These are phyloP conservation scores for Suillus subaureus DNA, from an alignment of 768 basidiomycete species.

Conservation along the genomic window DNA sequence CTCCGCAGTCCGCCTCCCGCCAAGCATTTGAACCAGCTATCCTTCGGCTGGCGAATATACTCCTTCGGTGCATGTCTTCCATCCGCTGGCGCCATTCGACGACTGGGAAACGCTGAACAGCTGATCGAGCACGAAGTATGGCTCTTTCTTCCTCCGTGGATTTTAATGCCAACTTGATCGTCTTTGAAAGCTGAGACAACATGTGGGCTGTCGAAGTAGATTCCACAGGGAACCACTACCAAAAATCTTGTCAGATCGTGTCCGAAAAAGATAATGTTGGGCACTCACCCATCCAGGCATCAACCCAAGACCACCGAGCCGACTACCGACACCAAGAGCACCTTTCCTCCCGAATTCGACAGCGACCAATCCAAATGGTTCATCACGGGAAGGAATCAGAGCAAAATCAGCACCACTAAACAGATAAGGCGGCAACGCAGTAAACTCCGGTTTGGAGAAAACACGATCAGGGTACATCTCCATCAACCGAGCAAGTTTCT, in stretches of 20 bases:
- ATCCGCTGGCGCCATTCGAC: conserved; percentile 96
- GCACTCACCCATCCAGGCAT: conserved; percentile 95
- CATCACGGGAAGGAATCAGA: conserved; percentile 93
- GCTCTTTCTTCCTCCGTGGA: conserved; percentile 91
- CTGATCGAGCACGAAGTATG: conserved; percentile 89
- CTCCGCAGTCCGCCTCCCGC: conserved; percentile 70
- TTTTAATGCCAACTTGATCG: conserved; percentile 91
- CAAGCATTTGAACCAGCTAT: conserved; percentile 76
- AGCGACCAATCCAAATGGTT: conserved; percentile 94
- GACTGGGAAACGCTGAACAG: conserved; percentile 97
- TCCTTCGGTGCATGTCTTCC: conserved; percentile 93
- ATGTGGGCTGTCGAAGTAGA: conserved; percentile 91
- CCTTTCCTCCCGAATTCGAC: conserved; percentile 97
- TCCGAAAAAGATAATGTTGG: not conserved
- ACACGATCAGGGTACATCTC: conserved; percentile 94
- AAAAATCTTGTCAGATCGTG: conserved; percentile 4
- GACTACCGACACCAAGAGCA: conserved; percentile 92
- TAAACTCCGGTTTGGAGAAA: conserved; percentile 96
- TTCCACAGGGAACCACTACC: conserved; percentile 95
- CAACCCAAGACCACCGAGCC: conserved; percentile 90
- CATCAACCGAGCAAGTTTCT: conserved; percentile 91
- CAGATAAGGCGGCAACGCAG: conserved; percentile 87
- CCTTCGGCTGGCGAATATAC: conserved; percentile 70
- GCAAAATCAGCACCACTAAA: conserved; percentile 97
- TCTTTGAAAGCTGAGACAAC: conserved; percentile 92